Evolutionary conservation across 2,329 filamentous ascomycete species (phyloP).

Genomic region (Juglanconis juglandina): DNA sequence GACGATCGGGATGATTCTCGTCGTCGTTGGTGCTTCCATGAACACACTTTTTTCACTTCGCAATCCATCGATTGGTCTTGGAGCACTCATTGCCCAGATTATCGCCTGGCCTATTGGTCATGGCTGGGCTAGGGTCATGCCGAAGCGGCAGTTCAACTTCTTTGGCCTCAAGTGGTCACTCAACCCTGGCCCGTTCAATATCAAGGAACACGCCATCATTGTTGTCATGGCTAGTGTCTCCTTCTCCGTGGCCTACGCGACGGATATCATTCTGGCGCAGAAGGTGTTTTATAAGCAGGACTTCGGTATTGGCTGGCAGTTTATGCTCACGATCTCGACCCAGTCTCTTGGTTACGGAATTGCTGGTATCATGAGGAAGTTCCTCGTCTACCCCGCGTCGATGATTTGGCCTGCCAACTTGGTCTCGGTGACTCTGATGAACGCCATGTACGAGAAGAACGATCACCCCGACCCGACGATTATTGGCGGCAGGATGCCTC

Average conservation of each 20-base stretch:
- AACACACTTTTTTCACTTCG: constrained; percentile 63
- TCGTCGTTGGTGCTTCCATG: constrained; percentile 55
- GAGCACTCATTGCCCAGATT: constrained; percentile 60
- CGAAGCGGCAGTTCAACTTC: constrained; percentile 44
- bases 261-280: constrained; percentile 70
- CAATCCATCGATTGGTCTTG: constrained; percentile 59
- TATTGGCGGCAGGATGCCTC: constrained; percentile 62
- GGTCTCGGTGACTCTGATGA: constrained; percentile 64
- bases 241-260: constrained; percentile 68
- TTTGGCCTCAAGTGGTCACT: constrained; percentile 55
- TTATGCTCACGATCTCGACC: constrained; percentile 64
- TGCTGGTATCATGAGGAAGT: constrained; percentile 64
- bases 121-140: constrained; percentile 56
- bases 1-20: constrained; percentile 57
- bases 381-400: constrained; percentile 61
- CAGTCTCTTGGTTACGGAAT: constrained; percentile 69
- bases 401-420: constrained; percentile 74
- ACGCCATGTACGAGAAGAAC: constrained; percentile 66
- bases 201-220: constrained; percentile 68
- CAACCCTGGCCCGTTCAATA: constrained; percentile 68
- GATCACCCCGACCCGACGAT: constrained; percentile 47
- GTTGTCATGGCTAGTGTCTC: constrained; percentile 70
- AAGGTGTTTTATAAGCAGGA: constrained; percentile 68
- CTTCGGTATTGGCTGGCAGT: constrained; percentile 64
- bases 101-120: constrained; percentile 62